Evolutionary conservation across 2,329 filamentous ascomycete species (phyloP), one percentile per base, ranked within the genome.

Genomic region (Plenodomus tracheiphilus): DNA sequence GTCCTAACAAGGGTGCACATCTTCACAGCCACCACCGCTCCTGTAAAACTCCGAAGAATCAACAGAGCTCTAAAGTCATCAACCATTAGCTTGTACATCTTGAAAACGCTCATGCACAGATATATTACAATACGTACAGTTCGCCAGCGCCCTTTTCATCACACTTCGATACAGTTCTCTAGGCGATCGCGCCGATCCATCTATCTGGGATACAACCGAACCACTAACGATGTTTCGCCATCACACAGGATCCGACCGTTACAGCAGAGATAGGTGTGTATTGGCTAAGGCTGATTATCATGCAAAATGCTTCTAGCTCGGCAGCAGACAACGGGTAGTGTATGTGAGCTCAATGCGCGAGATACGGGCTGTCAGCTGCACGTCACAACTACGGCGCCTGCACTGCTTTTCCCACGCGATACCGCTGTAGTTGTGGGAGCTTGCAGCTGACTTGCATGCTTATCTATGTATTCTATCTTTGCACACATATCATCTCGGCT

Each of bases 71-170:
- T 5, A 6, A 10, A 10, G 6, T 25, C 5, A 25, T 10, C 10
- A 10, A 25, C n/a, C n/a, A n/a, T n/a, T n/a, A n/a, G n/a, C n/a
- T n/a, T n/a, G n/a, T n/a, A n/a, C n/a, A n/a, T n/a, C n/a, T n/a
- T n/a, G n/a, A n/a, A n/a, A n/a, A n/a, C n/a, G n/a, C n/a, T n/a
- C n/a, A n/a, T n/a, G n/a, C n/a, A n/a, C n/a, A n/a, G 22, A 25
- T 6, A 5, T 25, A 10, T 25, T 25, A 6, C 10, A 6, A 10
- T 25, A 6, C 22, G 5, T 10, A 25, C 44, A 17, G 21, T 17
- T 28, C 20, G 34, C 22, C 51, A 39, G 47, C 20, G 43, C 43
- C 36, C 51, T 41, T 52, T 51, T 57, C 54, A 57, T 57, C 54
- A 55, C 36, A 4, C 30, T 25, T 35, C 41, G 48, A 34, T 45